Conservation (phyloP, 768 basidiomycete genomes). For the Lactifluus rugatus region DNA sequence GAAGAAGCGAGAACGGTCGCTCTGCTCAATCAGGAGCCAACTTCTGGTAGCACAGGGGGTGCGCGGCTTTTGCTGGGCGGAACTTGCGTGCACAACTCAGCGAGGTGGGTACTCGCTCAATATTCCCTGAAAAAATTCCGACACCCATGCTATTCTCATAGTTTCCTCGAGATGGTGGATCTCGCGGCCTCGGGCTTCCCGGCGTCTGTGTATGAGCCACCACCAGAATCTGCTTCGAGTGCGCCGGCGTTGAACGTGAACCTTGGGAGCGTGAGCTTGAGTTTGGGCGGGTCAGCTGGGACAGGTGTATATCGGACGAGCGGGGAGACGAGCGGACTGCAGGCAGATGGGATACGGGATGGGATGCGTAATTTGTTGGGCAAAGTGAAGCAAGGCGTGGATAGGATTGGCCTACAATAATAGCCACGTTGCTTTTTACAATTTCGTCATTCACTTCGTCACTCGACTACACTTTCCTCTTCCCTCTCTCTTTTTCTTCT, state of each 20-base stretch:
- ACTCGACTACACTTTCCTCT: too few relatives aligned
- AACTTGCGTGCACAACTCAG: conserved; percentile 91
- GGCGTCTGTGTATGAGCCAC: conserved; percentile 60
- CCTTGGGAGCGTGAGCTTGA: conserved; percentile 86
- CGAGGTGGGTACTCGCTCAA: conserved; percentile 44
- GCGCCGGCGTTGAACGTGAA: conserved; percentile 84
- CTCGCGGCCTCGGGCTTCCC: conserved; percentile 56
- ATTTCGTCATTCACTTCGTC: too few relatives aligned
- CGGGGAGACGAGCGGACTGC: conserved; percentile 56
- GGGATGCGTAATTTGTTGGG: conserved; percentile 82
- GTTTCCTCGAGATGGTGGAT: conserved; percentile 85
- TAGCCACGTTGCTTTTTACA: not conserved
- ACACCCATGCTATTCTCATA: conserved; percentile 24
- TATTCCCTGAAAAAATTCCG: not conserved
- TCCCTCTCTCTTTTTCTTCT: not conserved
- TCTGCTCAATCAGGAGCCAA: conserved; percentile 75
- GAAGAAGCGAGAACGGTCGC: conserved; percentile 86
- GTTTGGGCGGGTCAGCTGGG: conserved; percentile 78
- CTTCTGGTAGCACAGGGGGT: conserved; percentile 46
- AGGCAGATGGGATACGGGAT: conserved; percentile 82
- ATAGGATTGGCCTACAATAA: conserved; percentile 31
- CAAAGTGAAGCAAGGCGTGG: conserved; percentile 82
- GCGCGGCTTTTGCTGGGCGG: conserved; percentile 83
- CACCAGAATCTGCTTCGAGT: conserved; percentile 59
- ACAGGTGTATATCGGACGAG: conserved; percentile 80